Conservation (phyloP, 352 stramenopile genomes). For the Pythium graminicola region DNA sequence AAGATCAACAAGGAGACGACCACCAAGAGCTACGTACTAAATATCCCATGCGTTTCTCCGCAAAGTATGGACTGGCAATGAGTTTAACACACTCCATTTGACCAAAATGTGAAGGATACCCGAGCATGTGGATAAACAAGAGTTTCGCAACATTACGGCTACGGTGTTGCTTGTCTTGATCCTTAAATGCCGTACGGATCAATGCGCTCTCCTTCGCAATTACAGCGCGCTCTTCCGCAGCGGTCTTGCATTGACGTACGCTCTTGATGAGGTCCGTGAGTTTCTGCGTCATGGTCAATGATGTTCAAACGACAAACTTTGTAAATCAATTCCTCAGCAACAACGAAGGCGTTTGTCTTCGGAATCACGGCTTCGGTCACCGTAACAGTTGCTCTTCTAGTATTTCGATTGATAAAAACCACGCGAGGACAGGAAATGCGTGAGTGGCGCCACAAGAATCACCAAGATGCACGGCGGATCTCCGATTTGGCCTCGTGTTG, state of each 20-base stretch:
- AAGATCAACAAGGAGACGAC: neutral
- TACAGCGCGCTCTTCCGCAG: slow-evolving; percentile 96
- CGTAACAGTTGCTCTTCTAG: neutral
- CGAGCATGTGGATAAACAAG: slow-evolving; percentile 99
- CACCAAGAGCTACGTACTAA: slow-evolving; percentile 43
- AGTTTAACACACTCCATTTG: slow-evolving; percentile 99
- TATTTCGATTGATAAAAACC: neutral
- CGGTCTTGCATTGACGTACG: slow-evolving; percentile 98
- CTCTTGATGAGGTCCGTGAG: slow-evolving; percentile 97
- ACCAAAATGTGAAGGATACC: slow-evolving; percentile 99
- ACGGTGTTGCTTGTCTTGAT: slow-evolving; percentile 95
- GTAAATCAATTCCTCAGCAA: neutral
- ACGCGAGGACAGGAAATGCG: neutral
- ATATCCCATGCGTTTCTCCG: slow-evolving; percentile 99
- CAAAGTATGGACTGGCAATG: slow-evolving; percentile 97
- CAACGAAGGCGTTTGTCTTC: neutral
- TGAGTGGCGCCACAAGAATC: neutral
- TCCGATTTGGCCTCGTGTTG: neutral
- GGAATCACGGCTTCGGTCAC: neutral
- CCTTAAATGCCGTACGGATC: slow-evolving; percentile 98
- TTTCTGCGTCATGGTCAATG: slow-evolving; percentile 92
- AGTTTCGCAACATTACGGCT: slow-evolving; percentile 99
- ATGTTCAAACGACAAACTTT: neutral
- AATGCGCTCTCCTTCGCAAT: slow-evolving; percentile 99
- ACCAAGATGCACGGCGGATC: neutral